These are phyloP conservation scores for Pterocarpus santalinus DNA, from an alignment of 306 rosid genomes.

Conservation along the genomic window DNA sequence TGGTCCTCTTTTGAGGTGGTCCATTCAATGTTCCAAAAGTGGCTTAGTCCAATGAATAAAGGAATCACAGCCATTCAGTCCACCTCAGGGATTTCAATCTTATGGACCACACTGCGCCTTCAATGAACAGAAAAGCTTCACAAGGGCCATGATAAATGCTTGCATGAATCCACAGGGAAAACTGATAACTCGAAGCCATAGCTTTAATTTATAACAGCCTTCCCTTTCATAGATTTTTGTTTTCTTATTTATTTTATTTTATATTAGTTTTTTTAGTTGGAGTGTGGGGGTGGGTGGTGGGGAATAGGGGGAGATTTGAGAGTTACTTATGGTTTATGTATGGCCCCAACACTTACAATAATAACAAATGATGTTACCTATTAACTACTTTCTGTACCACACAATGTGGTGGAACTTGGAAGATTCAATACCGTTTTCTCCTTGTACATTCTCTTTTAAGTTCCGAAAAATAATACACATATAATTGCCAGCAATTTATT, in stretches of 20 bases:
- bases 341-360: conserved; percentile 59
- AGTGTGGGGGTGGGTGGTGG: conserved; percentile 35
- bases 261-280: conserved; percentile 2
- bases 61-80: conserved; percentile 54
- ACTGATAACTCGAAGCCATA: conserved; percentile 57
- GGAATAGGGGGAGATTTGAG: conserved; percentile 40
- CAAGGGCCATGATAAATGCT: conserved; percentile 43
- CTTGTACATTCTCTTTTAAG: not conserved
- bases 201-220: conserved; percentile 42
- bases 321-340: conserved; percentile 42
- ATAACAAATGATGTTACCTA: conserved; percentile 62
- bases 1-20: conserved; percentile 65
- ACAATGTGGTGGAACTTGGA: conserved; percentile 28
- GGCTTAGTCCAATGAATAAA: conserved; percentile 54
- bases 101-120: conserved; percentile 48
- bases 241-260: too few relatives aligned
- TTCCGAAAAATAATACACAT: conserved; percentile 30
- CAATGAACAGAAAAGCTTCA: conserved; percentile 46
- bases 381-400: conserved; percentile 51
- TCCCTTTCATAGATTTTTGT: conserved; percentile 13
- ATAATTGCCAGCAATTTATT: conserved; percentile 40
- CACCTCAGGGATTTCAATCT: conserved; percentile 41
- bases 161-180: conserved; percentile 53
- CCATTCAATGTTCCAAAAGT: conserved; percentile 36
- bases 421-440: conserved; percentile 34